phyloP scores from a whole-genome alignment of 164 flowering plant species.

The Magnolia officinalis region DNA sequence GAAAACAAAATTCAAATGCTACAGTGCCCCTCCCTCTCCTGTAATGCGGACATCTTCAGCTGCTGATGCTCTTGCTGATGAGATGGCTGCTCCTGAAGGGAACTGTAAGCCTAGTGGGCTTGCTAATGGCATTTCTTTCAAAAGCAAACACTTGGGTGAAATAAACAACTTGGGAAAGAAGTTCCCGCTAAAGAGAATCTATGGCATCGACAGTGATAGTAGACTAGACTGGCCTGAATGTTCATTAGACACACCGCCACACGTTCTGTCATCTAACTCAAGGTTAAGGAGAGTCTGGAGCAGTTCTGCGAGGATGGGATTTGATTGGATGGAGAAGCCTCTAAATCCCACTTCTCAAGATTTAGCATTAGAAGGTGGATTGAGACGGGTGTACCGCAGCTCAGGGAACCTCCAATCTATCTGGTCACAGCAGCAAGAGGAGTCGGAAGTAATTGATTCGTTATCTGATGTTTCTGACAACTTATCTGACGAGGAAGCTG shows the following conservation, averaged over 20 bases:
- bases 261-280: slow-evolving; percentile 34
- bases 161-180: slow-evolving; percentile 23
- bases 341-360: slow-evolving; percentile 24
- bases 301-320: slow-evolving; percentile 63
- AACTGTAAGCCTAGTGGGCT: slow-evolving; percentile 20
- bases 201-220: slow-evolving; percentile 41
- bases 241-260: slow-evolving; percentile 51
- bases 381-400: slow-evolving; percentile 50
- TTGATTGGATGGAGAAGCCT: slow-evolving; percentile 40
- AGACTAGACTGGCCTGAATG: slow-evolving; percentile 76
- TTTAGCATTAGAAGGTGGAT: slow-evolving; percentile 17
- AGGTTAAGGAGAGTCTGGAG: slow-evolving; percentile 63
- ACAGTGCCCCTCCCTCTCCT: slow-evolving; percentile 89
- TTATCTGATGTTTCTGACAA: slow-evolving; percentile 43
- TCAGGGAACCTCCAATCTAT: slow-evolving; percentile 48
- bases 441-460: slow-evolving; percentile 34
- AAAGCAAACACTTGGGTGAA: slow-evolving; percentile 15
- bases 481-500: slow-evolving; percentile 43
- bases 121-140: slow-evolving; percentile 17
- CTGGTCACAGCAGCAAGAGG: slow-evolving; percentile 35
- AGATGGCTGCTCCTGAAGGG: slow-evolving; percentile 24
- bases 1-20: slow-evolving; percentile 59
- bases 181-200: slow-evolving; percentile 38
- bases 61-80: slow-evolving; percentile 57
- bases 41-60: slow-evolving; percentile 60